Percentiles rank a stretch among this genome's conserved stretches.
Conservation (phyloP, 345 rosid species). For the Brassica napus region DNA sequence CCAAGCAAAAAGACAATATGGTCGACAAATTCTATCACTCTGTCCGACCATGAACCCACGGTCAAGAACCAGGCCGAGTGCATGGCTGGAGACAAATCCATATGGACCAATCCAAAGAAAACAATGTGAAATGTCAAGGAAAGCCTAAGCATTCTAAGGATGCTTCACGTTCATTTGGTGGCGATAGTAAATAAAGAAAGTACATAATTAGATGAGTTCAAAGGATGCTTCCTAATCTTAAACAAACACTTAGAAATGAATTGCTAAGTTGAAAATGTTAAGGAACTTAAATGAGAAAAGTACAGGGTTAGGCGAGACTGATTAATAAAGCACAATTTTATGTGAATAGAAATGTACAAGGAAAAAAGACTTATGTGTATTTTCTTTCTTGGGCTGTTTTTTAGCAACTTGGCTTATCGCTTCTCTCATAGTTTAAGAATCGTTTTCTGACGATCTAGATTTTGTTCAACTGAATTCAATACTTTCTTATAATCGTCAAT, state of each 20-base stretch:
- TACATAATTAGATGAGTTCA: not conserved
- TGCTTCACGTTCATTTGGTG: not conserved
- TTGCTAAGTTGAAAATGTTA: not conserved
- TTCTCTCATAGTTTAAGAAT: not conserved
- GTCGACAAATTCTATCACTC: not conserved
- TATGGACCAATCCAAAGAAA: not conserved
- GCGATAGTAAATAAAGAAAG: not conserved
- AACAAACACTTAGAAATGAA: not conserved
- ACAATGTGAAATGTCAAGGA: not conserved
- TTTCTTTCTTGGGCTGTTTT: not conserved
- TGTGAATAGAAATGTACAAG: not conserved
- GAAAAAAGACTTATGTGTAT: not conserved
- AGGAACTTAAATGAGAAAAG: not conserved
- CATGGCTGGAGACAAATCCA: not conserved
- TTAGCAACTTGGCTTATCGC: not conserved
- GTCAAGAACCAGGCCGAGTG: not conserved
- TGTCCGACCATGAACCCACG: not conserved
- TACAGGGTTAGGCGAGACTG: not conserved
- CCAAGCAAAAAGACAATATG: not conserved
- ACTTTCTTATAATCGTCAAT: not conserved
- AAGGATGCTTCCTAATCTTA: not conserved
- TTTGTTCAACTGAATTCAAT: not conserved
- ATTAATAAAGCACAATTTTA: not conserved
- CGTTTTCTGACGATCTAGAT: not conserved
- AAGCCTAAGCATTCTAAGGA: not conserved